These are phyloP conservation scores for Porcisia hertigi DNA, from an alignment of 208 protist genomes.

Conservation along the genomic window DNA sequence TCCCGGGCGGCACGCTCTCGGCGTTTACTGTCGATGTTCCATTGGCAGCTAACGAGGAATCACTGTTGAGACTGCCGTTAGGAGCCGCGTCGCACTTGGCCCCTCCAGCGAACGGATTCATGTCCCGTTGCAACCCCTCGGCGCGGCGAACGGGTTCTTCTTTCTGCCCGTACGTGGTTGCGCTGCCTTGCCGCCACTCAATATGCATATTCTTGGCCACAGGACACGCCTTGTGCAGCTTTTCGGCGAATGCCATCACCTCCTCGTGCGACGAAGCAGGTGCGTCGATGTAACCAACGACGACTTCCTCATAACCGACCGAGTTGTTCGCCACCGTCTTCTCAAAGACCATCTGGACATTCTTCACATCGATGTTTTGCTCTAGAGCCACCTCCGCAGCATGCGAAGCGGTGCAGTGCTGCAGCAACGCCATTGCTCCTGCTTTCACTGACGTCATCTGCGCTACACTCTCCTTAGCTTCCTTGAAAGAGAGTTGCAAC, in stretches of 20 bases:
- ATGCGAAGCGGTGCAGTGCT: conserved; percentile 87
- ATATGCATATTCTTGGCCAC: conserved; percentile 69
- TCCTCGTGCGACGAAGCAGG: conserved; percentile 65
- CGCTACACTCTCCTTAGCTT: conserved; percentile 33
- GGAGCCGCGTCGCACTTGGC: conserved; percentile 4
- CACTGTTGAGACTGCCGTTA: neutral
- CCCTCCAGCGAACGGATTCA: conserved; percentile 2
- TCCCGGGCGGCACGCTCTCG: conserved; percentile 15
- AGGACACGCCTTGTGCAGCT: conserved; percentile 73
- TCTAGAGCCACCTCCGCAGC: conserved; percentile 85
- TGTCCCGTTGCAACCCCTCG: conserved; percentile 8
- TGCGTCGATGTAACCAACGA: conserved; percentile 89
- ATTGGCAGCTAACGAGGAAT: neutral
- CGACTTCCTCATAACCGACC: conserved; percentile 54
- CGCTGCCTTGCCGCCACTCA: conserved; percentile 45
- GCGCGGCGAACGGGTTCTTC: neutral
- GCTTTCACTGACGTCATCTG: conserved; percentile 62
- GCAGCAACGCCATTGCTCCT: conserved; percentile 72
- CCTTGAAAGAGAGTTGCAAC: conserved; percentile 28
- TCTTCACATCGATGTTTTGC: conserved; percentile 80
- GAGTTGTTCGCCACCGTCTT: conserved; percentile 30
- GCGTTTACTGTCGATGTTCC: neutral
- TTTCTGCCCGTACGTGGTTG: neutral
- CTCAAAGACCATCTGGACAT: conserved; percentile 77
- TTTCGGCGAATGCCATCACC: conserved; percentile 74